Conservation (phyloP, 371 early-diverging fungal species). For the Mucor velutinosus region DNA sequence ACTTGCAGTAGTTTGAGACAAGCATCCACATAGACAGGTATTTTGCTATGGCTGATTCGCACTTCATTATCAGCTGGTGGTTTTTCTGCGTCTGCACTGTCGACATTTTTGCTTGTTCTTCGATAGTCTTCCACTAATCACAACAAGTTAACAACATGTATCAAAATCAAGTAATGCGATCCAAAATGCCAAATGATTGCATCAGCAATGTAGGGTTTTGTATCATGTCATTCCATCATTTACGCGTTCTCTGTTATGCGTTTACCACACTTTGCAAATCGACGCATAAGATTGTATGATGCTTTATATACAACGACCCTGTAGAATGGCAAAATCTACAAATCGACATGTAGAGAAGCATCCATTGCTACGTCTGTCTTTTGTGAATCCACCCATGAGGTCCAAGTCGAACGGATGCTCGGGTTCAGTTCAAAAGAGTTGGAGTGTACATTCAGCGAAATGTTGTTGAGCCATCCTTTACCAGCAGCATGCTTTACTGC, state of each 20-base stretch:
- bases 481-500: constrained; percentile 26
- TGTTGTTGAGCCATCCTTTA: constrained; percentile 52
- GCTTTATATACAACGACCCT: neutral
- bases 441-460: neutral
- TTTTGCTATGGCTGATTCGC: constrained; percentile 36
- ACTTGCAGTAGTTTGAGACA: constrained; percentile 41
- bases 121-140: constrained; percentile 46
- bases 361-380: constrained; percentile 14
- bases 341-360: constrained; percentile 1
- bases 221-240: constrained; percentile 4
- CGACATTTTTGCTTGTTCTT: constrained; percentile 25
- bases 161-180: neutral
- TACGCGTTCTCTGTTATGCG: constrained; percentile 5
- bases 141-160: neutral
- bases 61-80: constrained; percentile 50
- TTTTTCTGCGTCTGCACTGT: constrained; percentile 15
- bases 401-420: constrained; percentile 11
- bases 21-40: constrained; percentile 38
- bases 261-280: constrained; percentile 1
- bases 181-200: neutral
- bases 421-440: constrained; percentile 34
- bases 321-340: neutral
- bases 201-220: neutral
- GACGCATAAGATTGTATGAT: neutral
- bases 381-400: constrained; percentile 28